phyloP scores from a whole-genome alignment of 1,284 basidiomycete species.

The Caloboletus firmus region DNA sequence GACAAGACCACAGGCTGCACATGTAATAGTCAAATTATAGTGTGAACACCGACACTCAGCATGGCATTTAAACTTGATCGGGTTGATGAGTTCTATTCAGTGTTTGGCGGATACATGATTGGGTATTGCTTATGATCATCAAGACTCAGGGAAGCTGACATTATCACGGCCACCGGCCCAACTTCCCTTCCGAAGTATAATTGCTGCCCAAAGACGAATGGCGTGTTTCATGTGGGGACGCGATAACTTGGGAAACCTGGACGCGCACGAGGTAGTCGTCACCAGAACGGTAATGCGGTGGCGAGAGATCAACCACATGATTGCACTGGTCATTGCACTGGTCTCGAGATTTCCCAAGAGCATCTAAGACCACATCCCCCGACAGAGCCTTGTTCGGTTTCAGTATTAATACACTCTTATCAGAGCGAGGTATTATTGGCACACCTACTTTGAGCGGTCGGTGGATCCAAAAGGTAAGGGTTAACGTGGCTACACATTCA shows the following conservation, averaged over 20 bases:
- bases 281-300: neutral
- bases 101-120: neutral
- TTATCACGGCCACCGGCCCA: neutral
- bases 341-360: neutral
- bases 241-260: neutral
- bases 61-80: neutral
- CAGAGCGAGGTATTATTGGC: neutral
- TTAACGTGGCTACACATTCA: neutral
- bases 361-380: neutral
- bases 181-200: neutral
- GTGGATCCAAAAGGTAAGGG: neutral
- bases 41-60: neutral
- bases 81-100: neutral
- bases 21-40: constrained; percentile 6
- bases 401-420: neutral
- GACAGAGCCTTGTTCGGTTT: neutral
- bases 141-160: neutral
- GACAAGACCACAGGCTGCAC: neutral
- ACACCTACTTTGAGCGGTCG: neutral
- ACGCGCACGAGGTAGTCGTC: neutral
- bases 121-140: neutral
- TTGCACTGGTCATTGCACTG: neutral
- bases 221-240: neutral
- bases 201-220: neutral
- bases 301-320: neutral